Percentiles rank a stretch among this genome's conserved stretches.
These are phyloP conservation scores for Epicoccum nigrum DNA, from an alignment of 2,329 filamentous ascomycete genomes.

Conservation along the genomic window DNA sequence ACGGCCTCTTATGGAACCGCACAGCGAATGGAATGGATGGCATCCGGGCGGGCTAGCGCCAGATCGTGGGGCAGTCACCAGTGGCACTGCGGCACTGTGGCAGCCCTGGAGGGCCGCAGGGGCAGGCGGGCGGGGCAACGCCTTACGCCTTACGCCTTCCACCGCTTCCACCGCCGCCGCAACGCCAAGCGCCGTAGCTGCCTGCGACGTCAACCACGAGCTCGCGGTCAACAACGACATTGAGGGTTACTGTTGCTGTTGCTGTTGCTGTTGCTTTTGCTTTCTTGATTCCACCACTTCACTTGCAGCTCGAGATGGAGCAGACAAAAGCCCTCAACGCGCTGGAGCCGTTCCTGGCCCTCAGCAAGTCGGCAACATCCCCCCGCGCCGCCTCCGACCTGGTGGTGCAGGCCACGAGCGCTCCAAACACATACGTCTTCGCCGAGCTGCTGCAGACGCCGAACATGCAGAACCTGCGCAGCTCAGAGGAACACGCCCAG, in stretches of 20 bases:
- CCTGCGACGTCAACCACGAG: slow-evolving; percentile 16
- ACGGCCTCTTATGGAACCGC: slow-evolving; percentile 1
- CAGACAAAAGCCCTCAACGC: slow-evolving; percentile 68
- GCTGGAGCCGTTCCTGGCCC: slow-evolving; percentile 83
- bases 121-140: not conserved
- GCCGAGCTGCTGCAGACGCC: slow-evolving; percentile 85
- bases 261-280: no score
- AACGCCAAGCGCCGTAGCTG: slow-evolving; percentile 26
- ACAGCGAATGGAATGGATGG: not conserved
- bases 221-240: not conserved
- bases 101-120: no score
- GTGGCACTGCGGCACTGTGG: no score
- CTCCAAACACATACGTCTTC: slow-evolving; percentile 89
- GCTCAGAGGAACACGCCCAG: slow-evolving; percentile 65
- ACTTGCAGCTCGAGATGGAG: slow-evolving; percentile 64
- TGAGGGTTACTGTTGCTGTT: no score
- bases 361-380: slow-evolving; percentile 84
- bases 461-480: slow-evolving; percentile 74
- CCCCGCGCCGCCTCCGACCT: slow-evolving; percentile 85
- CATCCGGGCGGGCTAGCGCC: slow-evolving; percentile 2
- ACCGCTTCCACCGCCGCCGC: no score
- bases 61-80: slow-evolving; percentile 1
- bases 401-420: slow-evolving; percentile 85
- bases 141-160: not conserved
- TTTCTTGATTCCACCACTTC: no score